Conservation (phyloP, 2,329 filamentous ascomycete genomes). For the Colletotrichum eremochloae region DNA sequence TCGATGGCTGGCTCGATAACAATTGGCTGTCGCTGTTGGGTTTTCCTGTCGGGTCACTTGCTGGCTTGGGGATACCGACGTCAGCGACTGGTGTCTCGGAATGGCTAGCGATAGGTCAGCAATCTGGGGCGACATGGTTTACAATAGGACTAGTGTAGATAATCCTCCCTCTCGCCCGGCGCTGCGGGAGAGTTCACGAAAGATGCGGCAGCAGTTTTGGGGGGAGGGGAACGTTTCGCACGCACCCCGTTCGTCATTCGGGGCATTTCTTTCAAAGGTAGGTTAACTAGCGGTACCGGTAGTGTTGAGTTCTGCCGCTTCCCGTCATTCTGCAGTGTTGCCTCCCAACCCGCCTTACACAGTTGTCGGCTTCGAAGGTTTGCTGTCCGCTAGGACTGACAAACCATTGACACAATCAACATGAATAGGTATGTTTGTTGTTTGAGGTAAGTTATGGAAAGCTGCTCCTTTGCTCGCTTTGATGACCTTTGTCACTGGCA, state of each 20-base stretch:
- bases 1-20: slow-evolving; percentile 35
- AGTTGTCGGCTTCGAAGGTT: neutral
- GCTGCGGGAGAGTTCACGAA: slow-evolving; percentile 2
- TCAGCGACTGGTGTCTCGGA: slow-evolving; percentile 31
- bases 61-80: slow-evolving; percentile 21
- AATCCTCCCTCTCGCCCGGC: slow-evolving; percentile 15
- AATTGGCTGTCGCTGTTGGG: slow-evolving; percentile 5
- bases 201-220: neutral
- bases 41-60: slow-evolving; percentile 23
- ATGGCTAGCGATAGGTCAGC: slow-evolving; percentile 18
- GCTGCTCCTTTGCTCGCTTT: neutral
- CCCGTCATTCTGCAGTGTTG: neutral
- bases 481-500: neutral
- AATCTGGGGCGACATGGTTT: neutral
- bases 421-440: neutral
- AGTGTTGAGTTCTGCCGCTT: slow-evolving; percentile 1
- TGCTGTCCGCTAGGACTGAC: neutral
- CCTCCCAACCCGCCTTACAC: neutral
- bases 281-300: neutral
- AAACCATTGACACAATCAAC: neutral
- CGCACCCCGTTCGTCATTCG: slow-evolving; percentile 5
- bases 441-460: too few species aligned
- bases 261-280: neutral
- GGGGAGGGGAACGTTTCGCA: neutral
- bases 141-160: slow-evolving; percentile 10